Conservation (phyloP, 108 stramenopile species). For the Cyclotella sp. region DNA sequence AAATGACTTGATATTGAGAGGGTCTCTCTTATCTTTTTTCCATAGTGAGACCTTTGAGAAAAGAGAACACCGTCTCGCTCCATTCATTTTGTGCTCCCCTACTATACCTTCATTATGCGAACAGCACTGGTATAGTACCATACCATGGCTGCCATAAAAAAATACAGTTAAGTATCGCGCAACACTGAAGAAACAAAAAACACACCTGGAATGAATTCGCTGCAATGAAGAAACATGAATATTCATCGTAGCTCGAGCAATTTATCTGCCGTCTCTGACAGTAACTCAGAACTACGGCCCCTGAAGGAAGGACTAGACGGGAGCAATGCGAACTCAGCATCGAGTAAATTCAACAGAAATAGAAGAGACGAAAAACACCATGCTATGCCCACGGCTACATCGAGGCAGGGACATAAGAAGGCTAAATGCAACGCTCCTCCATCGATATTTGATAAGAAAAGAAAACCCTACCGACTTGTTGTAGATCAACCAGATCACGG, state of each 20-base stretch:
- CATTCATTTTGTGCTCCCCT: no score
- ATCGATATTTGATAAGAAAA: constrained; percentile 58
- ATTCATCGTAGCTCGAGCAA: constrained; percentile 34
- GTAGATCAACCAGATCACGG: constrained; percentile 74
- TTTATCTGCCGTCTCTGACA: constrained; percentile 32
- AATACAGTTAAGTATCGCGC: no score
- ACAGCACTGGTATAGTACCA: no score
- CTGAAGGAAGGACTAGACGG: neutral
- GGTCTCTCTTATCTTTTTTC: no score
- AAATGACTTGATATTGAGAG: neutral
- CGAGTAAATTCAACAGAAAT: constrained; percentile 8
- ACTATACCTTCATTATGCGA: no score
- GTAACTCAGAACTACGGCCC: constrained; percentile 6
- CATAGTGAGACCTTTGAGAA: neutral
- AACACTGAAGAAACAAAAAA: no score
- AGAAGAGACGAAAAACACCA: neutral
- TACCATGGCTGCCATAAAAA: no score
- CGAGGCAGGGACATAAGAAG: neutral
- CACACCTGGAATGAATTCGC: no score
- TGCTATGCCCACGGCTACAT: neutral
- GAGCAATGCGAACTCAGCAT: neutral
- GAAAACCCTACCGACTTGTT: constrained; percentile 74
- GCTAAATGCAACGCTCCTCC: neutral
- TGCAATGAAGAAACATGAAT: constrained; percentile 1
- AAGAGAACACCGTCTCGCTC: neutral